Percentiles rank a stretch among this genome's conserved stretches.
phyloP scores from a whole-genome alignment of 768 basidiomycete genomes.

The Boletus coccyginus region DNA sequence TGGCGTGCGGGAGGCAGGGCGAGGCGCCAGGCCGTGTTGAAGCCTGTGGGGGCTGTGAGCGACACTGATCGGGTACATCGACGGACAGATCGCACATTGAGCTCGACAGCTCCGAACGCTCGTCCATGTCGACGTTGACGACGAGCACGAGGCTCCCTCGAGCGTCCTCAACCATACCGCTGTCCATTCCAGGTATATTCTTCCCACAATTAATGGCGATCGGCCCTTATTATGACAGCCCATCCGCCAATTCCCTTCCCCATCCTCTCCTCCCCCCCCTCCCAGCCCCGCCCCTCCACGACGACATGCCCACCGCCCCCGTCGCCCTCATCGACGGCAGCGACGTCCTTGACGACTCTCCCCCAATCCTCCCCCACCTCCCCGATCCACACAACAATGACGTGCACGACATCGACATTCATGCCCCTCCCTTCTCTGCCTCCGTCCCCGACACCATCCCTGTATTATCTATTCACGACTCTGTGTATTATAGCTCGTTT shows the following conservation, averaged over 20 bases:
- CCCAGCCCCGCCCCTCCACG: neutral
- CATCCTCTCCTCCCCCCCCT: conserved; percentile 7
- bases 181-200: conserved; percentile 3
- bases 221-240: conserved; percentile 31
- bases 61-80: neutral
- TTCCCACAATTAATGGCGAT: conserved; percentile 31
- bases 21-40: conserved; percentile 18
- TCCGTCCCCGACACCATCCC: conserved; percentile 18
- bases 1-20: conserved; percentile 24
- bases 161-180: neutral
- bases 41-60: conserved; percentile 25
- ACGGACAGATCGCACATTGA: conserved; percentile 22
- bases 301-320: conserved; percentile 22
- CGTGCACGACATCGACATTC: conserved; percentile 34
- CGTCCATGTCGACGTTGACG: conserved; percentile 29
- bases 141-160: conserved; percentile 21
- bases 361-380: conserved; percentile 14
- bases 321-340: conserved; percentile 16
- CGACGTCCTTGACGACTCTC: conserved; percentile 19
- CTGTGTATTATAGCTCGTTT: conserved; percentile 35
- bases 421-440: conserved; percentile 20
- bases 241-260: conserved; percentile 20
- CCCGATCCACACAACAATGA: conserved; percentile 25
- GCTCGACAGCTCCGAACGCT: conserved; percentile 17
- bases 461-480: conserved; percentile 36